Base-by-base conservation (phyloP, 1,139 yeast genomes). In the Meyerozyma elateridarum region DNA sequence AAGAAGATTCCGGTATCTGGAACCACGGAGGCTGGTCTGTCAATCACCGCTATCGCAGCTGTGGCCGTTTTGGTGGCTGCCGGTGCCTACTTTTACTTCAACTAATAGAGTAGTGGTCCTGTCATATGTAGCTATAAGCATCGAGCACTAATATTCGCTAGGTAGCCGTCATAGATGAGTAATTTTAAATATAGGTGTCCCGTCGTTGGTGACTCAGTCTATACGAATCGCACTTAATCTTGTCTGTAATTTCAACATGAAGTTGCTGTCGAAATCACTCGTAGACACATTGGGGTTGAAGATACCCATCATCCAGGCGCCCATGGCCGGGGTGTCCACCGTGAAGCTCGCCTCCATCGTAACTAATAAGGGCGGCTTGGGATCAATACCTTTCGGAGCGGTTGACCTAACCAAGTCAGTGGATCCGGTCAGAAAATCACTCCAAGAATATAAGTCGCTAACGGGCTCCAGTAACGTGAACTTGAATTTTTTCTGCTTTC, bases 291-390 rank as follows among this genome's bases (percentile, higher is more conserved):
- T 45, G 39, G 55, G 40, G 11, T 30, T 63, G 9, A 49, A 42
- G 16, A 42, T 50, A 20, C 77, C 77, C 2, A 51, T 73, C 2
- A 49, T 72, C 21, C 76, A 70, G 42, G 61, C 77, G 1, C 78
- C 78, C 19, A 73, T 73, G 78, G 76, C 77, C 1, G 77, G 77
- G 1, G 59, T 70, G 1, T 55, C 68, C 15, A 69, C 73, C 0
- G 51, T 60, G 2, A 51, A 52, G 20, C 44, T 72, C 36, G 73
- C 75, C 0, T 56, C 67, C 1, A 51, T 49, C 1, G 61, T 69
- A 2, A 49, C 62, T 1, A 47, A 48, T 4, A 36, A 40, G 13
- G 78, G 78, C 0, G 76, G 65, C 1, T 34, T 73, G 14, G 78
- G 76, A 0, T 63, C 76, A 1, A 35, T 73, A 2, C 68, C 76